Evolutionary conservation across 257 asterid genomes (phyloP).

Genomic region (Sherardia arvensis): DNA sequence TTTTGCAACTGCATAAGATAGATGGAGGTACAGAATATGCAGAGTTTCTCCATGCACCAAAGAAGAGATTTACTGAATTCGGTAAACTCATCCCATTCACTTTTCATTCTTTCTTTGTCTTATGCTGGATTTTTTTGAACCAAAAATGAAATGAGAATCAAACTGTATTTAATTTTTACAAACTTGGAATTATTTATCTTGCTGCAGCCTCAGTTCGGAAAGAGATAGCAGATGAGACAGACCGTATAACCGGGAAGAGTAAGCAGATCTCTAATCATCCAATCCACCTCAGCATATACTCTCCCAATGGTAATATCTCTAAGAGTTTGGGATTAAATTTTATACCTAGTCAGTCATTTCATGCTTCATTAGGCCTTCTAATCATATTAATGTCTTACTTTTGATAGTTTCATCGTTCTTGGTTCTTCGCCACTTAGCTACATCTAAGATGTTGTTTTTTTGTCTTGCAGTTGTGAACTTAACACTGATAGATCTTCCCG

Average conservation of each 20-base stretch:
- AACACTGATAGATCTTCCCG: slow-evolving; percentile 96
- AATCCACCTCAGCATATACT: slow-evolving; percentile 91
- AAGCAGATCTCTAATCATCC: slow-evolving; percentile 90
- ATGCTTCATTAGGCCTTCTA: no score
- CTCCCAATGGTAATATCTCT: slow-evolving; percentile 95
- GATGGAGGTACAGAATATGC: slow-evolving; percentile 85
- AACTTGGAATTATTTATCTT: slow-evolving; percentile 18
- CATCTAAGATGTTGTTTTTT: slow-evolving; percentile 5
- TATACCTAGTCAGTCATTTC: background rate
- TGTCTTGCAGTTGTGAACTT: slow-evolving; percentile 73
- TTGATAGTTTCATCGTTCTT: no score
- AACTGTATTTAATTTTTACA: background rate
- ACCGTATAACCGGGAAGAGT: slow-evolving; percentile 80
- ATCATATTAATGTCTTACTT: background rate
- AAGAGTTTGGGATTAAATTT: no score
- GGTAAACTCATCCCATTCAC: slow-evolving; percentile 29
- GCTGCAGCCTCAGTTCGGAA: slow-evolving; percentile 80
- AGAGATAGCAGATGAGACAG: slow-evolving; percentile 95
- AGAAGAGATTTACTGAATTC: slow-evolving; percentile 58
- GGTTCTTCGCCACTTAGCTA: no score
- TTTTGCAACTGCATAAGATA: slow-evolving; percentile 84
- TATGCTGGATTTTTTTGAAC: background rate
- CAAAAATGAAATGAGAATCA: background rate
- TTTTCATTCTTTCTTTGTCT: background rate
- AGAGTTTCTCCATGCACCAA: slow-evolving; percentile 87